These are phyloP conservation scores for Inonotus obliquus DNA, from an alignment of 1,284 basidiomycete species.

Conservation along the genomic window DNA sequence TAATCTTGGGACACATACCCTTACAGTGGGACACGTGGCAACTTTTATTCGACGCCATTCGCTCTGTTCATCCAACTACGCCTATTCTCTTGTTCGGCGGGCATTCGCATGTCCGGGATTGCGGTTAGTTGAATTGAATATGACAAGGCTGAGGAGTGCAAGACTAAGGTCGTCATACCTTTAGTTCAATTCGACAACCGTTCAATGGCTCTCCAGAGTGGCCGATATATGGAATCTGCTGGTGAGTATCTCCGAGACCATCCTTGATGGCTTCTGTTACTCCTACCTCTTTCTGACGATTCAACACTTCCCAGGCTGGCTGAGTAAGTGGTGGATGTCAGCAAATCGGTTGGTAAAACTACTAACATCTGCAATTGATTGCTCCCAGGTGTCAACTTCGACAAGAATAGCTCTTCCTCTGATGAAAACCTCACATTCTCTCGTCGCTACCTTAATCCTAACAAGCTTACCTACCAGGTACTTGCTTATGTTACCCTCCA, in stretches of 20 bases:
- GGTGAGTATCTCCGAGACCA: conserved; percentile 38
- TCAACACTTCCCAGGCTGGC: conserved; percentile 37
- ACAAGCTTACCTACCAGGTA: conserved; percentile 54
- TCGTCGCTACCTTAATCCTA: conserved; percentile 69
- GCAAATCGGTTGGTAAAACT: background rate
- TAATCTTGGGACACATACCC: conserved; percentile 74
- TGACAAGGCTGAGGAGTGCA: background rate
- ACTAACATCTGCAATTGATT: background rate
- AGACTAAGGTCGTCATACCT: background rate
- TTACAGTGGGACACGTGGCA: conserved; percentile 63
- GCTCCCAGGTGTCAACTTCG: conserved; percentile 46
- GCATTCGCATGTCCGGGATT: conserved; percentile 45
- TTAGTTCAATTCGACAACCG: conserved; percentile 55
- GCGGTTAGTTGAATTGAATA: conserved; percentile 24
- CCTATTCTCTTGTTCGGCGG: conserved; percentile 81
- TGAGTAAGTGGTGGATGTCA: conserved; percentile 36
- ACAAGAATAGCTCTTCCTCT: conserved; percentile 31
- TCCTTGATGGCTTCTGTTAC: too few species aligned
- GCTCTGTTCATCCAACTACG: conserved; percentile 65
- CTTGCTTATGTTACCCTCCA: background rate
- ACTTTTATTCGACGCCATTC: conserved; percentile 68
- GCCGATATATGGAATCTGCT: conserved; percentile 85
- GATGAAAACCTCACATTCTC: conserved; percentile 51
- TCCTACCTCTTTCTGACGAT: background rate
- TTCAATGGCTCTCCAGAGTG: conserved; percentile 73